Base-by-base conservation (phyloP, 495 filamentous ascomycete genomes). In the Cercophora newfieldiana region DNA sequence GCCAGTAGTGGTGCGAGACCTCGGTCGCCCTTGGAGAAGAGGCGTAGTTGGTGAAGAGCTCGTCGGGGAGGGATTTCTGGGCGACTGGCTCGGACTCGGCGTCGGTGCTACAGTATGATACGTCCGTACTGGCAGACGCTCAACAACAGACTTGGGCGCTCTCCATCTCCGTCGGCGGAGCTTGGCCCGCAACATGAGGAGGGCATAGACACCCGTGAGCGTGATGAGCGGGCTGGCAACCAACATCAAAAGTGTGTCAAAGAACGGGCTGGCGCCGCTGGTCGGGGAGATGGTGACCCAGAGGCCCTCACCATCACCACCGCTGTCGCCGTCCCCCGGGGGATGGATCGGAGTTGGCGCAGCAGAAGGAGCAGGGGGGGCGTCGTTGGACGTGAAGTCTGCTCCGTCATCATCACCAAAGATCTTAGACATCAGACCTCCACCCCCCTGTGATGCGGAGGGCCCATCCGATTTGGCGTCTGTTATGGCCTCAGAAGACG, bases 281-380 rank as follows among this genome's bases (percentile, higher is more conserved):
- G 93, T 92, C 16, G 93, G 95, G 0, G 94, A 95, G 61, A 99
- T 84, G 1, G 94, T 96, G 28, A 99, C 91, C 96, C 96, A 98
- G 5, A 99, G 85, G 8, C 95, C 95, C 65, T 95, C 89, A 68
- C 89, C 90, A 50, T 82, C 85, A 31, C 61, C 68, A 12, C 68
- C 58, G 7, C 68, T 53, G 10, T 82, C 78, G 5, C 68, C 65
- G 24, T 74, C 69, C 8, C n/a, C 68, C 54, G 18, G 63, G 51
- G 24, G 48, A n/a, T 31, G 49, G 25, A 21, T 71, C 24, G 54
- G 69, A 49, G 26, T 67, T 59, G 59, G 29, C 8, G 64, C 30
- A 33, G 18, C 21, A 8, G 59, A 28, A 1, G 61, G 54, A n/a
- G 55, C 33, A 4, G 59, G 56, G 44, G 31, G 56, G 44, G 31